phyloP scores from a whole-genome alignment of 768 basidiomycete species.

The Suillus sp. region DNA sequence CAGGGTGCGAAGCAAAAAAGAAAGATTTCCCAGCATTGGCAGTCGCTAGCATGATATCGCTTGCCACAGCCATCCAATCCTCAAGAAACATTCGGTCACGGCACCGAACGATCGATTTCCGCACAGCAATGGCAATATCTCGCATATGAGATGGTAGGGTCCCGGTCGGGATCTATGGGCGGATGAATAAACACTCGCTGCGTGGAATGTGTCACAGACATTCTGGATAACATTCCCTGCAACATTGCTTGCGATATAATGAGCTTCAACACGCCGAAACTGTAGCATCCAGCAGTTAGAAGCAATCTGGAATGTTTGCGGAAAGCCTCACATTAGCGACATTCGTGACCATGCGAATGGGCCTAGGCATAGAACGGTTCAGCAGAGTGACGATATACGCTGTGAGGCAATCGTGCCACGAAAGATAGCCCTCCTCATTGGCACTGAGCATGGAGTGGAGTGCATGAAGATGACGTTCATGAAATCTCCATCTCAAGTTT shows the following conservation, averaged over 20 bases:
- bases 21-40: slow-evolving; percentile 23
- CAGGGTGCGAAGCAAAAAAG: slow-evolving; percentile 15
- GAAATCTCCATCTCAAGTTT: slow-evolving; percentile 22
- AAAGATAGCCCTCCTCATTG: slow-evolving; percentile 12
- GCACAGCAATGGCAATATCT: slow-evolving; percentile 22
- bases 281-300: slow-evolving; percentile 8
- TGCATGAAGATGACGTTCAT: slow-evolving; percentile 15
- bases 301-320: background rate
- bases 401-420: slow-evolving; percentile 34
- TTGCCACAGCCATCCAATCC: slow-evolving; percentile 24
- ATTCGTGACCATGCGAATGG: slow-evolving; percentile 29
- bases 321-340: slow-evolving; percentile 28
- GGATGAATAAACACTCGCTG: slow-evolving; percentile 3
- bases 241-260: slow-evolving; percentile 21
- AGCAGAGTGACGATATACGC: slow-evolving; percentile 29
- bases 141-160: slow-evolving; percentile 21
- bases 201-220: slow-evolving; percentile 17
- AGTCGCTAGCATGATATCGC: slow-evolving; percentile 21
- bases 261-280: slow-evolving; percentile 23
- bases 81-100: slow-evolving; percentile 21
- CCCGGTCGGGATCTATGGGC: slow-evolving; percentile 16
- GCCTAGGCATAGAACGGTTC: slow-evolving; percentile 17
- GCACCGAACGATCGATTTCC: slow-evolving; percentile 19
- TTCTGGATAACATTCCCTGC: slow-evolving; percentile 25
- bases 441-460: slow-evolving; percentile 20